Evolutionary conservation across 2,329 filamentous ascomycete genomes (phyloP).

Genomic region (Penicillium glabrum): DNA sequence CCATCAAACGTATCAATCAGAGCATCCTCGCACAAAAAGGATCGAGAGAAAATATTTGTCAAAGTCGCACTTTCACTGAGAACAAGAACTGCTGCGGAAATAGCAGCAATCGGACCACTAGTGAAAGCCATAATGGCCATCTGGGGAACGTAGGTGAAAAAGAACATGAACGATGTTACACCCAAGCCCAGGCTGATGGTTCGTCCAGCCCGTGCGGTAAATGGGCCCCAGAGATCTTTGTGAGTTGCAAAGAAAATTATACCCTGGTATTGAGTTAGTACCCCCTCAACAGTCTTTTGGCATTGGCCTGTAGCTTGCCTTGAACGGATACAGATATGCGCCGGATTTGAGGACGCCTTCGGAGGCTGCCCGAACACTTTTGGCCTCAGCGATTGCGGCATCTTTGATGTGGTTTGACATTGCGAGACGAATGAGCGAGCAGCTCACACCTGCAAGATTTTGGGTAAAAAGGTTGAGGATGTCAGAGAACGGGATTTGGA

Average conservation of each 20-base stretch:
- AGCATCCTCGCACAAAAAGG: constrained; percentile 77
- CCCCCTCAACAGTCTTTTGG: neutral
- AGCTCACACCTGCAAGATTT: neutral
- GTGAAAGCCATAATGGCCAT: constrained; percentile 79
- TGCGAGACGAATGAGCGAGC: neutral
- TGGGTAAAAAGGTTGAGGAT: neutral
- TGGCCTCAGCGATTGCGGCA: constrained; percentile 67
- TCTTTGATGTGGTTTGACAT: constrained; percentile 56
- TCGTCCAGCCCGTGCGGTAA: constrained; percentile 56
- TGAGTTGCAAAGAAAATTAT: constrained; percentile 61
- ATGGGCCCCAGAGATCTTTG: constrained; percentile 59
- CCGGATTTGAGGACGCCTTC: constrained; percentile 71
- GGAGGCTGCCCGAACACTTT: constrained; percentile 63
- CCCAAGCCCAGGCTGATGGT: constrained; percentile 70
- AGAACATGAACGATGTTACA: constrained; percentile 79
- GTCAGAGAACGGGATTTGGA: neutral
- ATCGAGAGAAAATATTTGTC: constrained; percentile 58
- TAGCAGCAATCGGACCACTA: constrained; percentile 70
- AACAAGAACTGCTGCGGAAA: constrained; percentile 60
- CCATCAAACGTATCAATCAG: constrained; percentile 89
- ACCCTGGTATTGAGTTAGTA: constrained; percentile 45
- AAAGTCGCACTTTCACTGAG: constrained; percentile 57
- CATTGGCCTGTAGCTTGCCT: constrained; percentile 39
- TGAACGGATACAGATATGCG: constrained; percentile 84
- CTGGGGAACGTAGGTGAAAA: constrained; percentile 83